phyloP scores from a whole-genome alignment of 139 green algal genomes.

The Chlorella vulgaris region DNA sequence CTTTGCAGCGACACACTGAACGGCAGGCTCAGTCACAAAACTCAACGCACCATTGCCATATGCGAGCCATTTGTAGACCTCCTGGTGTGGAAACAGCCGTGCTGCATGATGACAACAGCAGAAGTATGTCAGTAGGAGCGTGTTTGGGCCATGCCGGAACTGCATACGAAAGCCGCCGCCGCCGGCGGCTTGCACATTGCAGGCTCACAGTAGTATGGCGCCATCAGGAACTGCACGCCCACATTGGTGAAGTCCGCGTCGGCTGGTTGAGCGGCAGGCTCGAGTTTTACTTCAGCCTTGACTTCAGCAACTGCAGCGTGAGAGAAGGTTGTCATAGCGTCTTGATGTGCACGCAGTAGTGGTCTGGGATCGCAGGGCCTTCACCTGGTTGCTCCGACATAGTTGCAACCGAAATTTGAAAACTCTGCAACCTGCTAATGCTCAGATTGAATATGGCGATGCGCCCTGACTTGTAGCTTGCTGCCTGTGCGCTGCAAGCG shows the following conservation, averaged over 20 bases:
- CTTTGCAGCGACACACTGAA: background rate
- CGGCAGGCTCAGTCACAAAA: background rate
- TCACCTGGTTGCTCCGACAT: no score
- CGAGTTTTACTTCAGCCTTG: no score
- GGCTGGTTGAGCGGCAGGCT: background rate
- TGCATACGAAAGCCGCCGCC: background rate
- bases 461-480: no score
- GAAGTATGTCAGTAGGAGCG: background rate
- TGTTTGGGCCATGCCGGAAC: background rate
- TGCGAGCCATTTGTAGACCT: constrained; percentile 88
- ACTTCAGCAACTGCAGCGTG: no score
- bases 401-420: no score
- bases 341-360: no score
- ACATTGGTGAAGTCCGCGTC: constrained; percentile 40
- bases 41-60: constrained; percentile 87
- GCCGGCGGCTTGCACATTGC: background rate
- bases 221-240: constrained; percentile 64
- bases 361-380: no score
- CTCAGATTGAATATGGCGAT: no score
- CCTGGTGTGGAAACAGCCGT: constrained; percentile 74
- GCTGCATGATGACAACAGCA: constrained; percentile 1
- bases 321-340: no score
- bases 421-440: no score
- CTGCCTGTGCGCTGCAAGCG: no score
- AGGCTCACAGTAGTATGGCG: constrained; percentile 61